Conservation (phyloP, 176 grass and related monocot species). For the Eleusine indica region DNA sequence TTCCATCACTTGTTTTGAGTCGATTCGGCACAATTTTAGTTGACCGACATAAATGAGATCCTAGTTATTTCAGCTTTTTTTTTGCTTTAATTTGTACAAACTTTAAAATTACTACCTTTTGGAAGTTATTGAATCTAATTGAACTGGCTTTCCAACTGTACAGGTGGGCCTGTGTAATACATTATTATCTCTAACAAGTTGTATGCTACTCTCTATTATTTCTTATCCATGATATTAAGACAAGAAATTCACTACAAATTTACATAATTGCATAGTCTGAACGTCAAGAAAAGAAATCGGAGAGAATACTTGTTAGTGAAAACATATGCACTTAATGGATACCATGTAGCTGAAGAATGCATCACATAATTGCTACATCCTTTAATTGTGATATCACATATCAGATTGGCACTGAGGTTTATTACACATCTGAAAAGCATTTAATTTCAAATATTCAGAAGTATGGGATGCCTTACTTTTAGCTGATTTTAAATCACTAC, state of each 20-base stretch:
- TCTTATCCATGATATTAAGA: not conserved
- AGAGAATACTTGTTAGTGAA: slow-evolving; percentile 10
- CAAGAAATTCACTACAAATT: too few relatives aligned
- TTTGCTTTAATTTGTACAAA: slow-evolving; percentile 21
- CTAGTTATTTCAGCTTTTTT: slow-evolving; percentile 27
- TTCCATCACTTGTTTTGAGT: not conserved
- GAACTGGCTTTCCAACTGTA: slow-evolving; percentile 12
- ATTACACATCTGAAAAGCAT: not conserved
- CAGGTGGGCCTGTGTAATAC: not conserved
- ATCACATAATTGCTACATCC: slow-evolving; percentile 8
- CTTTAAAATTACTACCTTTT: slow-evolving; percentile 22
- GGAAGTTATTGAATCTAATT: slow-evolving; percentile 26
- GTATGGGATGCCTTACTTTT: slow-evolving; percentile 34
- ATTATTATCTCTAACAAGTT: not conserved
- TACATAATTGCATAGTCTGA: too few relatives aligned
- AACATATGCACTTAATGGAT: slow-evolving; percentile 24
- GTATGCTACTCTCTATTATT: not conserved
- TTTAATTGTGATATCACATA: slow-evolving; percentile 28
- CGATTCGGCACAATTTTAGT: slow-evolving; percentile 11
- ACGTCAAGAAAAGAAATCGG: not conserved
- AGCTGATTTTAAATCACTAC: slow-evolving; percentile 36
- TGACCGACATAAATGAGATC: slow-evolving; percentile 2
- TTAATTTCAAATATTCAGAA: slow-evolving; percentile 28
- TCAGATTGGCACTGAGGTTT: slow-evolving; percentile 31
- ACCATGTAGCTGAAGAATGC: not conserved